phyloP scores from a whole-genome alignment of 441 rosid species.

The Brassica hybrid region DNA sequence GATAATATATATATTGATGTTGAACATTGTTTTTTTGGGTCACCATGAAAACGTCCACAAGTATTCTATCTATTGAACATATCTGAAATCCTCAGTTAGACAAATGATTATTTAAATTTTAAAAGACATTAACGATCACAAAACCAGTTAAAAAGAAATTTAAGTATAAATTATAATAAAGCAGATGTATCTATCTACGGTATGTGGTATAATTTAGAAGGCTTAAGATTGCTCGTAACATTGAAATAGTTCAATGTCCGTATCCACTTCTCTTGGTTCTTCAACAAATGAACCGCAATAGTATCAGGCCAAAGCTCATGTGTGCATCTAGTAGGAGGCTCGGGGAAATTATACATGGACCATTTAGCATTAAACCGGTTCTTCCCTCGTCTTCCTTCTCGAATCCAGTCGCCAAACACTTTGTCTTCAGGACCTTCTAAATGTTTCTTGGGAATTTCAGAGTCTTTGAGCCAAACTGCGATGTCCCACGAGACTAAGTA shows the following conservation, averaged over 20 bases:
- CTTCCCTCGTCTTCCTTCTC: slow-evolving; percentile 64
- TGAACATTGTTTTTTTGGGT: background rate
- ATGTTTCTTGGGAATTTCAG: slow-evolving; percentile 68
- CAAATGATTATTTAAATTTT: background rate
- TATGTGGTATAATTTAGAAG: slow-evolving; percentile 84
- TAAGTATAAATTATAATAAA: slow-evolving; percentile 20
- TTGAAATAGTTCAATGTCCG: slow-evolving; percentile 69
- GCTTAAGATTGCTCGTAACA: slow-evolving; percentile 71
- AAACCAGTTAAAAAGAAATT: background rate
- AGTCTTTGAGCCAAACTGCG: slow-evolving; percentile 72
- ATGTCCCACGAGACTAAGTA: slow-evolving; percentile 87
- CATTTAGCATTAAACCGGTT: slow-evolving; percentile 80
- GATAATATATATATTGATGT: background rate
- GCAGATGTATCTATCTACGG: slow-evolving; percentile 17
- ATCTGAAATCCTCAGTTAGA: background rate
- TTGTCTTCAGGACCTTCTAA: slow-evolving; percentile 75
- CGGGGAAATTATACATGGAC: slow-evolving; percentile 81
- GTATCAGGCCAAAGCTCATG: slow-evolving; percentile 88
- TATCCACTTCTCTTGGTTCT: slow-evolving; percentile 82
- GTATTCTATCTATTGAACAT: slow-evolving; percentile 3
- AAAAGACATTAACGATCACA: background rate
- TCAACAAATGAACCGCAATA: slow-evolving; percentile 73
- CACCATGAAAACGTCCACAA: background rate
- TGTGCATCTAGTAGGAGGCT: slow-evolving; percentile 62
- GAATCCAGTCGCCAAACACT: slow-evolving; percentile 74